Base-by-base conservation (phyloP, 2,329 filamentous ascomycete species). In the Furcasterigmium furcatum region DNA sequence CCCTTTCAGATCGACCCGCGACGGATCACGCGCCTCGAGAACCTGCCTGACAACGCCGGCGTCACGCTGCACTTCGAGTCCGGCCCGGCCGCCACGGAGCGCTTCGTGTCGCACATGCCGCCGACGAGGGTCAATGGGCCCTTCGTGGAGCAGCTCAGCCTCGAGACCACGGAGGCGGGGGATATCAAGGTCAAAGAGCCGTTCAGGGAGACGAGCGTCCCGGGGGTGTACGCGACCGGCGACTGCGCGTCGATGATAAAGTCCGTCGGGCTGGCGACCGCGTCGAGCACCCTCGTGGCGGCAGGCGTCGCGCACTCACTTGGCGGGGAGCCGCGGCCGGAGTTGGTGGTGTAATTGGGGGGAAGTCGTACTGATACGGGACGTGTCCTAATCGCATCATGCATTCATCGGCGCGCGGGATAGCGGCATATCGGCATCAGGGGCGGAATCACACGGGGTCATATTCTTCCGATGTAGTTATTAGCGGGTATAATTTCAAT, bases 191-290 rank as follows among this genome's bases (percentile, higher is more conserved):
- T 60, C 1, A 60, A 59, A 18, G 51, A 56, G 2, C 74, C 75
- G 29, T 76, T 79, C 53, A 64, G 71, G 34, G 65, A 71, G 55
- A 78, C 77, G 4, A 75, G 58, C 44, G 66, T 78, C 1, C 58
- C 61, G 3, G 79, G 79, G 0, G 72, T 76, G 3, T 80, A 76
- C 59, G 77, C 76, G 0, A 74, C 65, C 1, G 79, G 79, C 0
- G 79, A 84, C 58, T 71, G 65, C 43, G 61, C 58, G 10, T 60
- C 59, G 9, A 48, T 53, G 46, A 53, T 66, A 41, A 63, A 55
- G 52, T 56, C 54, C 5, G 60, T 58, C 1, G 19, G 58, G 21
- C 48, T 56, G 47, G 66, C 64, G 1, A 46, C 56, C 43, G 30
- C 54, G 4, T 60, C 55, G 55, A 63, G 64, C 0, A 48, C 47